phyloP scores from a whole-genome alignment of 2,329 filamentous ascomycete species.

The Stachybotrys echinatus region DNA sequence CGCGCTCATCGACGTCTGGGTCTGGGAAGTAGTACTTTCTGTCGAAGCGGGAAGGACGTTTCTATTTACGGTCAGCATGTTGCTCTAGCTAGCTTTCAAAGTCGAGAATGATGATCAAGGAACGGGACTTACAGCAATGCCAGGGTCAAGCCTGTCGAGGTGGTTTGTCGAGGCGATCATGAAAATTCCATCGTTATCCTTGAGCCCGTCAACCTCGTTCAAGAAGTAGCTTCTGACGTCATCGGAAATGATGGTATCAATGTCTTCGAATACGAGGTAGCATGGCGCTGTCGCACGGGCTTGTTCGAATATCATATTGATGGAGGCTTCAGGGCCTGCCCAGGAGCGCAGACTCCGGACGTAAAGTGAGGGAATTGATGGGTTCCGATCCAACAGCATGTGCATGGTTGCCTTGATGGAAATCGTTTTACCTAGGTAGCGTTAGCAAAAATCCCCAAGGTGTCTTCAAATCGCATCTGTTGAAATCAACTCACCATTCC shows the following conservation, averaged over 20 bases:
- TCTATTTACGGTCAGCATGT: conserved; percentile 27
- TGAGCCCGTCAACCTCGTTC: conserved; percentile 67
- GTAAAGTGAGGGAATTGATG: conserved; percentile 54
- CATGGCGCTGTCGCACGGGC: conserved; percentile 61
- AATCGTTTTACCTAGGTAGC: conserved; percentile 67
- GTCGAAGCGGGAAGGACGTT: conserved; percentile 62
- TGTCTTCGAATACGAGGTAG: conserved; percentile 66
- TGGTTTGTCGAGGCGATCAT: conserved; percentile 64
- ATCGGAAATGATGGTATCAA: conserved; percentile 61
- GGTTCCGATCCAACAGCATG: conserved; percentile 47
- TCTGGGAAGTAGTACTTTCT: conserved; percentile 61
- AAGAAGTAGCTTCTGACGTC: conserved; percentile 62
- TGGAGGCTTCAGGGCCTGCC: conserved; percentile 49
- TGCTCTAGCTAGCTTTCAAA: too few relatives aligned
- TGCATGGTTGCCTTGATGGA: conserved; percentile 68
- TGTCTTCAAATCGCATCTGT: too few relatives aligned
- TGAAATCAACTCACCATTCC: too few relatives aligned
- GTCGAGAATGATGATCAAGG: too few relatives aligned
- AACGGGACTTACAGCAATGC: neutral
- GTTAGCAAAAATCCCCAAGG: too few relatives aligned
- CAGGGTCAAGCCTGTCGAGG: conserved; percentile 59
- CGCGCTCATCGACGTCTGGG: conserved; percentile 47
- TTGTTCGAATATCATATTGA: conserved; percentile 49
- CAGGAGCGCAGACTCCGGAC: conserved; percentile 47
- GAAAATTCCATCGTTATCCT: conserved; percentile 65